phyloP scores from a whole-genome alignment of 2,329 filamentous ascomycete species.

The Phialophora verrucosa region DNA sequence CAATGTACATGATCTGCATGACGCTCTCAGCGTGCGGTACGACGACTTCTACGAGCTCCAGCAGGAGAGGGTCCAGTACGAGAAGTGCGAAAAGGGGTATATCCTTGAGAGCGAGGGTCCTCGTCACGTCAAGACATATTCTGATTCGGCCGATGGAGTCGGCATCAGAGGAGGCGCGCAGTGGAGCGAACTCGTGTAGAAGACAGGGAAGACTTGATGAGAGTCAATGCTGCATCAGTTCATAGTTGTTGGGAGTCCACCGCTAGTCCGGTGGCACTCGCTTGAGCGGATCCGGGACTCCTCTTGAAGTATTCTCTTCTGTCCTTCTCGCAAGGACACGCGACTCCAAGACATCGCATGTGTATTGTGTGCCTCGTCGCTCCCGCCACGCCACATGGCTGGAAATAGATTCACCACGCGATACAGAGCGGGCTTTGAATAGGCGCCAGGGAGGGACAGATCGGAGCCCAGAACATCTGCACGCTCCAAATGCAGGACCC shows the following conservation, averaged over 20 bases:
- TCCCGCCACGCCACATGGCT: background rate
- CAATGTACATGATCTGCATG: conserved; percentile 42
- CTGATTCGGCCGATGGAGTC: background rate
- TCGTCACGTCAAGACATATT: conserved; percentile 17
- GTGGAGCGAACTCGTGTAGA: conserved; percentile 24
- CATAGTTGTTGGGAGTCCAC: background rate
- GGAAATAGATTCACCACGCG: background rate
- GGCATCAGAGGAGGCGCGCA: conserved; percentile 19
- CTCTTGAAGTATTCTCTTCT: background rate
- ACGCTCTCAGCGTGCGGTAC: conserved; percentile 41
- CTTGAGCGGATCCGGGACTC: background rate
- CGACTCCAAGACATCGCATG: background rate
- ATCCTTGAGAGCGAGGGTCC: conserved; percentile 47
- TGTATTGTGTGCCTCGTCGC: background rate
- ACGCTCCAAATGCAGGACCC: background rate
- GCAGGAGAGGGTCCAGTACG: conserved; percentile 44
- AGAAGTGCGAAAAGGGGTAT: conserved; percentile 47
- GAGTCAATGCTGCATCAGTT: background rate
- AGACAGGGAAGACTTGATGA: background rate
- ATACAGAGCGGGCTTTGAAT: background rate
- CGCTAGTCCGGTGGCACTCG: background rate
- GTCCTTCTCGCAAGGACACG: background rate
- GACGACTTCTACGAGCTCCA: conserved; percentile 46
- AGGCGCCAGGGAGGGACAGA: background rate
- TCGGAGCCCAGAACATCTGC: background rate